Evolutionary conservation across 2,329 filamentous ascomycete genomes (phyloP), one percentile per base, ranked within the genome.

Genomic region (Colletotrichum limetticola): DNA sequence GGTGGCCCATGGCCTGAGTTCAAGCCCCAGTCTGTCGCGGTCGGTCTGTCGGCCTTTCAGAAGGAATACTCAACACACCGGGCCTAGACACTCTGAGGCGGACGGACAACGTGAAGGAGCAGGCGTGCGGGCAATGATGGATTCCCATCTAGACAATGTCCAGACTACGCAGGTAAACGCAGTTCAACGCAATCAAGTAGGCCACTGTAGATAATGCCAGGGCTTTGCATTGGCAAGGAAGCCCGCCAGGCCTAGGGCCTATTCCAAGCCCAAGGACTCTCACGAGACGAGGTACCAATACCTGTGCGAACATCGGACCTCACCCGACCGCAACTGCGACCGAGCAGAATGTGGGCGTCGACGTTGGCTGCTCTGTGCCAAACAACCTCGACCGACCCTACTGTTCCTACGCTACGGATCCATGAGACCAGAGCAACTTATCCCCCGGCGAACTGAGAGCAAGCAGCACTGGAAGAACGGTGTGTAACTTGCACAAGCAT

Each of bases 41-140:
- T 72, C 71, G 71, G 71, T 67, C 71, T 62, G 71, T 72, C 70
- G 66, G 70, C 26, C 66, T 72, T 72, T 69, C 37, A 68, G 55
- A 68, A 26, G 64, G 35, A 24, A 70, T 30, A 24, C 55, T 67
- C 56, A 67, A 68, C 61, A 65, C 24, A n/a, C 59, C 63, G 60
- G 66, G 46, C 46, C 26, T 56, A 55, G 16, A 46, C 52, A 35
- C 26, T 30, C 46, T 58, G 26, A 35, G 59, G 58, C 66, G 37
- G 58, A 72, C 59, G 66, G 66, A 62, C 52, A 12, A 63, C n/a
- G 16, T 58, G 12, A 53, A 59, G 53, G 28, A 53, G 58, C 58
- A 55, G 58, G 49, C 57, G 64, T 62, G 35, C 26, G 22, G n/a
- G 30, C 12, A 26, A 14, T 37, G 58, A 61, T 9, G 19, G 26